Base-by-base conservation (phyloP, 163 green algal species). In the Prototheca cutis region DNA sequence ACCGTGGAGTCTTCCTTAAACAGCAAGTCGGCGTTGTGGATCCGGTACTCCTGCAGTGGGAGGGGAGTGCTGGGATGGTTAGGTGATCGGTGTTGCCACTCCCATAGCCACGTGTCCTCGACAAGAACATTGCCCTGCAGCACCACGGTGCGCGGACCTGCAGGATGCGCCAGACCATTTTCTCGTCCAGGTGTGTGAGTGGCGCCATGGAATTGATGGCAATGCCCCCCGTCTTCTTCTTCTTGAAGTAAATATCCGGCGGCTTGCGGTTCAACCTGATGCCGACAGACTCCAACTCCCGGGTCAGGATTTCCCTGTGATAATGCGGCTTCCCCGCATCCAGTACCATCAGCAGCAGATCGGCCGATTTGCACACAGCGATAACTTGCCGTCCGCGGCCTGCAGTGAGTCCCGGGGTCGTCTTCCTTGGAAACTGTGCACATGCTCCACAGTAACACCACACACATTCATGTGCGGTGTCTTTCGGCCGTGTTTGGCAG, bases 281-380 rank as follows among this genome's bases (percentile, higher is more conserved):
- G 42, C 90, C 90, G 24, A 95, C 88, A 5, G 82, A 74, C 79
- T 97, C 91, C 49, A 98, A 78, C 73, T 97, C 91, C n/a, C 77
- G 61, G 4, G 88, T 95, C 15, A 97, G 75, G 70, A 97, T 95
- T 48, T 93, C 79, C 10, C 79, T 77, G 72, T 96, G 89, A 53
- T 69, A 81, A 61, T 88, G 82, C 13, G 85, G 85, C 80, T 97
- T 97, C 42, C 78, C 84, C 21, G 91, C 92, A 61, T 99, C 92
- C 68, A 99, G 80, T 55, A 99, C 91, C 91, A 99, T 99, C 45
- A 99, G 79, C 67, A 99, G 72, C 64, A 98, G 70, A 59, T 99
- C 92, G 4, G 87, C 87, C 42, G 72, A 90, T 80, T 99, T 99
- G 72, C 90, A 95, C 13, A 97, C 91, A 4, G 91, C 89, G 67